These are phyloP conservation scores for Boletus patriciae DNA, from an alignment of 768 basidiomycete genomes.

Conservation along the genomic window DNA sequence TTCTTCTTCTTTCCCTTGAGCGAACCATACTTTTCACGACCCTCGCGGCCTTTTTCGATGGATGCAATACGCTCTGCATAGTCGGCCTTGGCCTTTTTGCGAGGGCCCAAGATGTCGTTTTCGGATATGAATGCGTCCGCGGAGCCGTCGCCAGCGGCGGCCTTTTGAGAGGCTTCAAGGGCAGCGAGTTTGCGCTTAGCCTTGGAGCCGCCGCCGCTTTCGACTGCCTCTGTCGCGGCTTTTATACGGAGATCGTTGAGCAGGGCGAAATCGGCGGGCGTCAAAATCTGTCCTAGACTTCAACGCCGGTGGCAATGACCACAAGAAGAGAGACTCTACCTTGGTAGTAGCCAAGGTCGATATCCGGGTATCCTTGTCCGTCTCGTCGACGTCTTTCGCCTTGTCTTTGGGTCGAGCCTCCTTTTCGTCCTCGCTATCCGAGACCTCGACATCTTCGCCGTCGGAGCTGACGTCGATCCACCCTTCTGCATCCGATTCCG, in stretches of 20 bases:
- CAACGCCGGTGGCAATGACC: background rate
- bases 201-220: constrained; percentile 65
- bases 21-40: constrained; percentile 89
- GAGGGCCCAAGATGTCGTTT: constrained; percentile 87
- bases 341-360: constrained; percentile 82
- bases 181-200: constrained; percentile 88
- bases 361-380: constrained; percentile 34
- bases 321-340: constrained; percentile 37
- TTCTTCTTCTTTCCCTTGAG: constrained; percentile 91
- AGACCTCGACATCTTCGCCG: constrained; percentile 66
- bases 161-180: constrained; percentile 72
- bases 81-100: constrained; percentile 89
- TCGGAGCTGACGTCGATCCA: constrained; percentile 84
- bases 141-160: constrained; percentile 43
- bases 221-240: constrained; percentile 69
- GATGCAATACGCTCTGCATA: constrained; percentile 93
- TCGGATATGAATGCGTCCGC: constrained; percentile 73
- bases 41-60: constrained; percentile 90
- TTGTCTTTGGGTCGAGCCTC: constrained; percentile 20
- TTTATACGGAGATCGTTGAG: constrained; percentile 85
- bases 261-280: constrained; percentile 93
- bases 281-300: constrained; percentile 68
- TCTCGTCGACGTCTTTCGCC: background rate
- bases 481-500: constrained; percentile 57
- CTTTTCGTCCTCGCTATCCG: constrained; percentile 81